Base-by-base conservation (phyloP, 148 eudicot genomes). In the Vaccinium darrowii region DNA sequence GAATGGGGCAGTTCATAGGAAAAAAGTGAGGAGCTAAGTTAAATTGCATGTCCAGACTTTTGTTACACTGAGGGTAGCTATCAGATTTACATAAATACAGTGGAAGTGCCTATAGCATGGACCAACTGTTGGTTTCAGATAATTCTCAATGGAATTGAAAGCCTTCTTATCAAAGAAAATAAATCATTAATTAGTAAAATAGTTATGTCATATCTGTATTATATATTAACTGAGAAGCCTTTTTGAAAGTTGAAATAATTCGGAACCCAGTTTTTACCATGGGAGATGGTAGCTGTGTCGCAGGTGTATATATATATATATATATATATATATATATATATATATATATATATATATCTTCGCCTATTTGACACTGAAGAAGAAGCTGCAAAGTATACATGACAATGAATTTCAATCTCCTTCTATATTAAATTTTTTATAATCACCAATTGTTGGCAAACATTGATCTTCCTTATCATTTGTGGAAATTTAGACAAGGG, bases 1-100 rank as follows among this genome's bases (percentile, higher is more conserved):
- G 97, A 77, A 94, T 96, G 98, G 99, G 99, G 5, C 99, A 96
- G 81, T 91, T 96, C 84, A 90, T 96, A 39, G 98, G 98, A 76
- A 96, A 94, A 86, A 96, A 96, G 98, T 94, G 77, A 91, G 92
- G 27, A 71, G 50, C 74, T 47, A 36, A 60, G 15, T 23, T 81
- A 21, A 36, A 23, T 2, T 76, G 13, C 0, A 65, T 67, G 75
- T 54, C 69, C 58, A 36, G 12, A 56, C 56, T n/a, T 25, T 5
- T 80, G 15, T 5, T 47, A 57, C 21, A 39, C 39, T 60, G 36
- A n/a, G 49, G 49, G 50, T 79, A 15, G 50, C n/a, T 53, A 30
- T 33, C 30, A 62, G 27, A 62, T 62, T 62, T 62, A 13, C 19
- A 8, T 62, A 62, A 3, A 3, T 8, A 21, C 69, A 2, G 10